Percentiles rank a stretch among this genome's conserved stretches.
These are phyloP conservation scores for Macaranga tanarius DNA, from an alignment of 441 rosid species.

Conservation along the genomic window DNA sequence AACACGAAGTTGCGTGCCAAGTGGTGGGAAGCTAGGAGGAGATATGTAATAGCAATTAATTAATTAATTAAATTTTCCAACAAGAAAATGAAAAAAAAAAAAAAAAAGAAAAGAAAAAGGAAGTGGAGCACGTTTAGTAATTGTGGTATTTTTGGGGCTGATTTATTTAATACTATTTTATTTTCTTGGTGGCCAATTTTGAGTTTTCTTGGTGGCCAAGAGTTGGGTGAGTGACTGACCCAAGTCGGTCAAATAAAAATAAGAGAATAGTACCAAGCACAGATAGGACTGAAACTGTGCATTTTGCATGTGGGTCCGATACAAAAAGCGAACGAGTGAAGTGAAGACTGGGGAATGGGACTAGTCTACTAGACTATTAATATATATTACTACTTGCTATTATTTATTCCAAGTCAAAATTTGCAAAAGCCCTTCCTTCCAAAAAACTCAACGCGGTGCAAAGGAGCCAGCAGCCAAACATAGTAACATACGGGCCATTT, in stretches of 20 bases:
- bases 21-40: constrained; percentile 51
- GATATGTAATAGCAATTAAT: not conserved
- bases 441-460: not conserved
- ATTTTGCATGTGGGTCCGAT: not conserved
- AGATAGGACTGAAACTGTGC: not conserved
- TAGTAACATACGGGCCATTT: constrained; percentile 2
- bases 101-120: too few species aligned
- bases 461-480: constrained; percentile 16
- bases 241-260: constrained; percentile 23
- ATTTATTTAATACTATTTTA: not conserved
- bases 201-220: constrained; percentile 36
- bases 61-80: not conserved
- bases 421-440: too few species aligned
- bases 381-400: too few species aligned
- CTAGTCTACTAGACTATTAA: not conserved
- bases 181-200: constrained; percentile 28
- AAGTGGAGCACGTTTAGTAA: constrained; percentile 42
- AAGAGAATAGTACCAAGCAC: not conserved
- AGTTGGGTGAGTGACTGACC: constrained; percentile 17
- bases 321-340: constrained; percentile 4
- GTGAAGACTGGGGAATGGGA: constrained; percentile 23
- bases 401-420: constrained; percentile 24
- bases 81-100: not conserved
- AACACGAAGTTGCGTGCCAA: constrained; percentile 66
- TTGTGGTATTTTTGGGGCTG: not conserved